phyloP scores from a whole-genome alignment of 257 asterid genomes.

The Nicotiana benthamiana region DNA sequence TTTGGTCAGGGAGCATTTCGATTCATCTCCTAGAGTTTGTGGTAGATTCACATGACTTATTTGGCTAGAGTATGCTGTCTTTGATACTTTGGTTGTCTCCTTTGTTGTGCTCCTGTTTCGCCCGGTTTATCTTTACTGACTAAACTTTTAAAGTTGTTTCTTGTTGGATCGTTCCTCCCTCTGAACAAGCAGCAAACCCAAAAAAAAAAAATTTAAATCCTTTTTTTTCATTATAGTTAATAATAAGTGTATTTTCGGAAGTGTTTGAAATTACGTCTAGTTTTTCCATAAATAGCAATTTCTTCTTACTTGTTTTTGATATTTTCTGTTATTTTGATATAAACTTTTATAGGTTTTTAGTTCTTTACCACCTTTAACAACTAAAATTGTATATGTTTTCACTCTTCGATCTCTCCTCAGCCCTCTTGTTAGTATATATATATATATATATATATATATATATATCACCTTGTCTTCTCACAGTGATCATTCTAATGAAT shows the following conservation, averaged over 20 bases:
- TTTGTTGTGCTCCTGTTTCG: not conserved
- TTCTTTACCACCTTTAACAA: too few relatives aligned
- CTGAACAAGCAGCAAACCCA: not conserved
- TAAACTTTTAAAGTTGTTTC: not conserved
- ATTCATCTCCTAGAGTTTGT: constrained; percentile 26
- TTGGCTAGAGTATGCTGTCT: not conserved
- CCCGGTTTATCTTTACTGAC: not conserved
- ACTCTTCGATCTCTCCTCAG: too few relatives aligned
- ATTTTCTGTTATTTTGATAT: not conserved
- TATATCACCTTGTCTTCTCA: too few relatives aligned
- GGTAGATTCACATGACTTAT: constrained; percentile 1
- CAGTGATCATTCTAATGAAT: too few relatives aligned
- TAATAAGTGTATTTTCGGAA: too few relatives aligned
- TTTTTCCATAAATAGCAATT: not conserved
- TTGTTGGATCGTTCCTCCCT: not conserved
- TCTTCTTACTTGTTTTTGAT: not conserved
- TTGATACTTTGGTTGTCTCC: not conserved
- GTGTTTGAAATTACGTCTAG: not conserved
- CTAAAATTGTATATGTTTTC: too few relatives aligned
- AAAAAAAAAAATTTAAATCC: not conserved
- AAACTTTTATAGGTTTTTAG: too few relatives aligned
- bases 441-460: too few relatives aligned
- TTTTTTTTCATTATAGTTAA: not conserved
- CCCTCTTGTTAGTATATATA: too few relatives aligned
- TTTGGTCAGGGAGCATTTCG: constrained; percentile 71